Percentiles rank a stretch among this genome's conserved stretches.
These are phyloP conservation scores for Vaucheria bursata DNA, from an alignment of 352 stramenopile genomes.

Conservation along the genomic window DNA sequence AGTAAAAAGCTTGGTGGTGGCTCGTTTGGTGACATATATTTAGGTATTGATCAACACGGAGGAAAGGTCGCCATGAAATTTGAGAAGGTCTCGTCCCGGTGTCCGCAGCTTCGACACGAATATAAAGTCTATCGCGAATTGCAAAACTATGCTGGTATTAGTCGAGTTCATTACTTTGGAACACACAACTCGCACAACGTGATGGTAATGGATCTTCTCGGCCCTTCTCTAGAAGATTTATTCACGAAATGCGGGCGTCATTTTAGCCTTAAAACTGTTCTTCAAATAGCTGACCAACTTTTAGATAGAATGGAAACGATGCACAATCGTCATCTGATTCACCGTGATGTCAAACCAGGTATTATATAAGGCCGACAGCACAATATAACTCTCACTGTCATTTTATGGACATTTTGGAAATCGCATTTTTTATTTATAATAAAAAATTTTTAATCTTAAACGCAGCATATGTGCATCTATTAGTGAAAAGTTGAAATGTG, in stretches of 20 bases:
- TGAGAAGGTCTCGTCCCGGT: conserved; percentile 72
- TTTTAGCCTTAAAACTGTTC: conserved; percentile 52
- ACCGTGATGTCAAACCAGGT: conserved; percentile 81
- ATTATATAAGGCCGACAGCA: background rate
- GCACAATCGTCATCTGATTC: conserved; percentile 71
- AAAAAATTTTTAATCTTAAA: background rate
- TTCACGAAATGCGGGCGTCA: conserved; percentile 60
- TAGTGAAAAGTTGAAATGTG: too few relatives aligned
- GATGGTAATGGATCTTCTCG: conserved; percentile 88
- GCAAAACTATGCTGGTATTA: conserved; percentile 61
- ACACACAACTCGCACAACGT: conserved; percentile 75
- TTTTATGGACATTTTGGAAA: background rate
- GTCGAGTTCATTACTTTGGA: conserved; percentile 54
- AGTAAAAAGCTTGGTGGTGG: conserved; percentile 43
- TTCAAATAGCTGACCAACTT: conserved; percentile 56
- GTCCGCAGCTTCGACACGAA: conserved; percentile 97
- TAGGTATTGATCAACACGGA: conserved; percentile 45
- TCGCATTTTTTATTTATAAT: background rate
- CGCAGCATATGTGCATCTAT: background rate
- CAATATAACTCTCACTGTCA: background rate
- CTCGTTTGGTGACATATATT: conserved; percentile 52
- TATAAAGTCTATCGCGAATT: conserved; percentile 99
- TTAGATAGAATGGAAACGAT: conserved; percentile 77
- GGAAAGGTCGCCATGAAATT: conserved; percentile 66
- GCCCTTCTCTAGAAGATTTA: conserved; percentile 67